Base-by-base conservation (phyloP, 257 asterid species). In the Penstemon barbatus region DNA sequence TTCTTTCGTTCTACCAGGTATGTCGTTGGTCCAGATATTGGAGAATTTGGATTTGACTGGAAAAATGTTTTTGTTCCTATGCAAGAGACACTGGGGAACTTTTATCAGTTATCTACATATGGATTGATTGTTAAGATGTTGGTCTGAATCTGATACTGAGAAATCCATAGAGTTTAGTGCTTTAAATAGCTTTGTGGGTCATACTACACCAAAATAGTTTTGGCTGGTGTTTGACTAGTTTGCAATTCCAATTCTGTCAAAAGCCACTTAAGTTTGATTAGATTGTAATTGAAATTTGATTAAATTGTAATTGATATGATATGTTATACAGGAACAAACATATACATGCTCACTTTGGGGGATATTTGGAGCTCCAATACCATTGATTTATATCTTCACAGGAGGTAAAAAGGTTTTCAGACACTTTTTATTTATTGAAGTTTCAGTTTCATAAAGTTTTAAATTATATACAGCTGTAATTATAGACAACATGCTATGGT, bases 301-400 rank as follows among this genome's bases (percentile, higher is more conserved):
- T 50, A n/a, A 70, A 42, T 71, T 67, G 59, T 40, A 33, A 46
- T 51, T 68, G 11, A 39, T 41, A 45, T 57, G 33, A 18, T 65
- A 50, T 54, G 60, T 54, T 57, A 75, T 71, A 41, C 89, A 92
- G 98, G 97, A 53, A 90, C 99, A 10, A 72, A 84, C 72, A 88
- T 90, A 55, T 76, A 69, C 74, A 90, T 88, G 89, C 93, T 93
- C 66, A 87, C 82, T 69, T 84, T 90, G 85, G 99, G 97, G 36
- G 97, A 90, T 75, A 79, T 85, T 48, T 88, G 97, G 96, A 90
- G 99, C 85, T 87, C 96, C 69, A 87, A 85, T 71, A 88, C 96
- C 45, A 87, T 94, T 66, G 97, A 94, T 80, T 78, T 94, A 46
- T 94, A 89, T 82, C 97, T 94, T 71, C 99, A 94, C 70, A 79